Conservation (phyloP, 1,139 yeast genomes). For the Suhomyces maxii region DNA sequence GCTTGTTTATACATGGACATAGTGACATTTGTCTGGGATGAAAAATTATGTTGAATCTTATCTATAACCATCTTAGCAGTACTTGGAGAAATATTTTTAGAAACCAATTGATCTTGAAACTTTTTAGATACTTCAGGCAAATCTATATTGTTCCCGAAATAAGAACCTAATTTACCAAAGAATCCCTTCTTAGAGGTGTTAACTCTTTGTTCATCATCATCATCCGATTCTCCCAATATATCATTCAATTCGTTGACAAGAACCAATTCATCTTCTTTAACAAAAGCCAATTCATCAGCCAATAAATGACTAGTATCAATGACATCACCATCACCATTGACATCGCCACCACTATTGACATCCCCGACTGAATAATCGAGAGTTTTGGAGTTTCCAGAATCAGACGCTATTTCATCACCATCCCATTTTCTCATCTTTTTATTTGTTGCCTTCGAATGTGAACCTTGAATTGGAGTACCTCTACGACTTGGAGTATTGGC, state of each 20-base stretch:
- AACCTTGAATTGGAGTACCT: conserved; percentile 10
- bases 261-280: conserved; percentile 41
- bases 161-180: conserved; percentile 38
- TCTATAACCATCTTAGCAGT: conserved; percentile 42
- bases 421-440: conserved; percentile 52
- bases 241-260: conserved; percentile 46
- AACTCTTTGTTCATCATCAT: conserved; percentile 21
- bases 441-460: conserved; percentile 1
- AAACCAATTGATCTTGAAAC: conserved; percentile 43
- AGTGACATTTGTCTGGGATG: conserved; percentile 29
- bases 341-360: conserved; percentile 36
- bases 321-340: conserved; percentile 42
- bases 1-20: conserved; percentile 49
- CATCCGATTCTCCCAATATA: conserved; percentile 38
- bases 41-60: conserved; percentile 33
- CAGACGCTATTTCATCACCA: conserved; percentile 25
- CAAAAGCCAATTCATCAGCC: conserved; percentile 37
- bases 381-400: conserved; percentile 17
- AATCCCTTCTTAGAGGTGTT: conserved; percentile 22
- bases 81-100: conserved; percentile 45
- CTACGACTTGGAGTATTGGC: conserved; percentile 19
- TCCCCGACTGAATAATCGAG: conserved; percentile 38
- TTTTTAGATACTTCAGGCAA: conserved; percentile 43
- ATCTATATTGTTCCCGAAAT: conserved; percentile 40
- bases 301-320: conserved; percentile 36